A percentile compares a stretch with the other conserved stretches of the same genome.
Conservation (phyloP, 2,329 filamentous ascomycete species). For the Raffaelea deltoideospora region DNA sequence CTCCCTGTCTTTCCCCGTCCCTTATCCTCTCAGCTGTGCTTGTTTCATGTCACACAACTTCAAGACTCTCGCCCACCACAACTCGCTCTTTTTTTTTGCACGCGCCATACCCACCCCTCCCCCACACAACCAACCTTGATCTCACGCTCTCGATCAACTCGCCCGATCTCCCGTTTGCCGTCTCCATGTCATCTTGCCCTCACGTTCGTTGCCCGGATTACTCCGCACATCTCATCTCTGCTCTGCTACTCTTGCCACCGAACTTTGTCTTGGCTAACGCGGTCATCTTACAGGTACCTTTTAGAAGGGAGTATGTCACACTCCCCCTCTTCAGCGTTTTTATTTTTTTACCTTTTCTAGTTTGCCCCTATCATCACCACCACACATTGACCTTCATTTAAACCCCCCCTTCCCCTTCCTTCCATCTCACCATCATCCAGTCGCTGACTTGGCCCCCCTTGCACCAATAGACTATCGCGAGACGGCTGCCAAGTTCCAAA, state of each 20-base stretch:
- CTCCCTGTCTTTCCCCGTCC: background rate
- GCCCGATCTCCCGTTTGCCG: background rate
- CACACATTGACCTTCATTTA: background rate
- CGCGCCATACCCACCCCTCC: no score
- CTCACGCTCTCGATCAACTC: background rate
- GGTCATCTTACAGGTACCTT: conserved; percentile 32
- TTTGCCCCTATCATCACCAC: background rate
- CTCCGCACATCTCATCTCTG: no score
- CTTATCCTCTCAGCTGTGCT: background rate
- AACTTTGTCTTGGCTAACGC: conserved; percentile 7
- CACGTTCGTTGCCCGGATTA: no score
- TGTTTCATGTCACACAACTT: no score
- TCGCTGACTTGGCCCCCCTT: conserved; percentile 3
- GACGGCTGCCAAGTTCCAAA: conserved; percentile 51
- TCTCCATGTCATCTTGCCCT: background rate
- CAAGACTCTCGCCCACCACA: no score
- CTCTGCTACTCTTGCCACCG: no score
- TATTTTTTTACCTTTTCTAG: conserved; percentile 4
- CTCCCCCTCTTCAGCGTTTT: no score
- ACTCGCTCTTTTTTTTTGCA: no score
- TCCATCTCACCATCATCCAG: background rate
- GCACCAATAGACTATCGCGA: conserved; percentile 47
- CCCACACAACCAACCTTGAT: no score
- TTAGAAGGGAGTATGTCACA: conserved; percentile 46
- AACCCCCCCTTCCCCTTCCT: background rate